Evolutionary conservation across 1,284 basidiomycete species (phyloP).

Genomic region (Vanrija sp.): DNA sequence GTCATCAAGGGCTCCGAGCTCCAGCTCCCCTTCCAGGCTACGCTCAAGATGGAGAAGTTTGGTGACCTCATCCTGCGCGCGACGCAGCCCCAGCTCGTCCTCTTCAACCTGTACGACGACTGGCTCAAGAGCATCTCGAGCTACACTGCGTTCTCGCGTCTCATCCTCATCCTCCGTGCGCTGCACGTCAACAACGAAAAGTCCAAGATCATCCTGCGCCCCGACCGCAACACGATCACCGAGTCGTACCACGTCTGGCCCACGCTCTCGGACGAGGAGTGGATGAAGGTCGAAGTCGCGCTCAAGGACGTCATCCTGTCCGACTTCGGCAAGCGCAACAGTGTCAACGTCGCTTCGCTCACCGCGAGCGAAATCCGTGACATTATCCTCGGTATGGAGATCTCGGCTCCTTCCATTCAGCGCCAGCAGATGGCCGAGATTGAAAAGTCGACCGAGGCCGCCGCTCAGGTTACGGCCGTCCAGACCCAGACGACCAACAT

Average conservation of each 20-base stretch:
- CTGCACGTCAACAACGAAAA: slow-evolving; percentile 99
- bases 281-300: slow-evolving; percentile 99
- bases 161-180: slow-evolving; percentile 91
- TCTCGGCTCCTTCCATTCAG: slow-evolving; percentile 60
- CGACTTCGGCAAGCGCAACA: slow-evolving; percentile 98
- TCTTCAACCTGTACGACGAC: slow-evolving; percentile 98
- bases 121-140: slow-evolving; percentile 99
- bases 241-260: slow-evolving; percentile 99
- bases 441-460: slow-evolving; percentile 92
- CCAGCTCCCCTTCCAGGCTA: slow-evolving; percentile 98
- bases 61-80: slow-evolving; percentile 81
- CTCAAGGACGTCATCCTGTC: slow-evolving; percentile 89
- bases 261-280: slow-evolving; percentile 88
- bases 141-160: slow-evolving; percentile 97
- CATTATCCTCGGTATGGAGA: slow-evolving; percentile 92
- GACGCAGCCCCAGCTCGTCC: slow-evolving; percentile 54
- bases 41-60: slow-evolving; percentile 99
- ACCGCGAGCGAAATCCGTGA: slow-evolving; percentile 95
- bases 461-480: slow-evolving; percentile 90
- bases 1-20: slow-evolving; percentile 99
- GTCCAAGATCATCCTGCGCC: slow-evolving; percentile 90
- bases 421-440: slow-evolving; percentile 99
- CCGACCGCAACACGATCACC: slow-evolving; percentile 90
- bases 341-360: slow-evolving; percentile 95
- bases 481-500: slow-evolving; percentile 98